phyloP scores from a whole-genome alignment of 2,329 filamentous ascomycete species.

The Calonectria crousiana region DNA sequence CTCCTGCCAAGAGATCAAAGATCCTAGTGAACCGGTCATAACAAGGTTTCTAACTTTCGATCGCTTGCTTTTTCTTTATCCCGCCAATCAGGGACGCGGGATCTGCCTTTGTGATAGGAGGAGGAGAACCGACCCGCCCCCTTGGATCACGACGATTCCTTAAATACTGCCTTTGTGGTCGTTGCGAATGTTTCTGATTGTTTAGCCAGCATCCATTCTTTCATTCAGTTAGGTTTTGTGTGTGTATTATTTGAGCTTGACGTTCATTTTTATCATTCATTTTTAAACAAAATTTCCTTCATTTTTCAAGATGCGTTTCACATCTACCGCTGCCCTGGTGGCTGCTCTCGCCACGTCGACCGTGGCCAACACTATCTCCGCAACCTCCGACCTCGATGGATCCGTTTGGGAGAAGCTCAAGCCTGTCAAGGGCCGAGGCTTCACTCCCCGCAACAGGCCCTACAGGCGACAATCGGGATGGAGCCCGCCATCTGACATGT shows the following conservation, averaged over 20 bases:
- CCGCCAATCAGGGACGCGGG: background rate
- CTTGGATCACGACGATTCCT: background rate
- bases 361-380: constrained; percentile 5
- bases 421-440: constrained; percentile 11
- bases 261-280: constrained; percentile 4
- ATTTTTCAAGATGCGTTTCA: constrained; percentile 2
- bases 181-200: background rate
- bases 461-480: constrained; percentile 34
- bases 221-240: background rate
- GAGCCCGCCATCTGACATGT: constrained; percentile 31
- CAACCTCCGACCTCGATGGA: constrained; percentile 32
- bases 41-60: background rate
- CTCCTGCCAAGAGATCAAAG: background rate
- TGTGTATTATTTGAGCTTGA: constrained; percentile 2
- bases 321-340: background rate
- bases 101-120: background rate
- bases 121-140: background rate
- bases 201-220: constrained; percentile 1
- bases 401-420: constrained; percentile 32
- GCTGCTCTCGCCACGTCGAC: constrained; percentile 5
- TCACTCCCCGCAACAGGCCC: constrained; percentile 28
- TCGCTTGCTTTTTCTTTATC: background rate
- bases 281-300: background rate
- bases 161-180: background rate
- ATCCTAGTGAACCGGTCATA: background rate